A percentile compares a stretch with the other conserved stretches of the same genome.
Evolutionary conservation across 2,329 filamentous ascomycete species (phyloP).

Genomic region (Ophiostoma australiae): DNA sequence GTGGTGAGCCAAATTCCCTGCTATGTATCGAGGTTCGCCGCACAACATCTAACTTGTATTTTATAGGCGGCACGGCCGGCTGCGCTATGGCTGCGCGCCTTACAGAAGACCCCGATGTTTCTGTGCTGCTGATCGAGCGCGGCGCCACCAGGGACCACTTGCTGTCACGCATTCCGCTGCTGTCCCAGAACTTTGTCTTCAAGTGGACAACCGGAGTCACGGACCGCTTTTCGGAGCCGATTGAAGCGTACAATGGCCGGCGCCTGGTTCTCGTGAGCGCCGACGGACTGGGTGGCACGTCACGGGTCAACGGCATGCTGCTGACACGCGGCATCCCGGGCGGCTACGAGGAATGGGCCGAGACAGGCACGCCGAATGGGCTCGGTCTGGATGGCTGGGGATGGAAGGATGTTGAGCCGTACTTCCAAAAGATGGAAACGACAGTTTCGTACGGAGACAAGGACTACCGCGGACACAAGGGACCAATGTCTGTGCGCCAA

Average conservation of each 20-base stretch:
- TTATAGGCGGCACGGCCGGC: constrained; percentile 43
- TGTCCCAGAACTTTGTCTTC: constrained; percentile 31
- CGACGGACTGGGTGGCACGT: constrained; percentile 35
- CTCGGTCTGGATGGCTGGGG: constrained; percentile 35
- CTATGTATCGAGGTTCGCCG: neutral
- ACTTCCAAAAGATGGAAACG: constrained; percentile 34
- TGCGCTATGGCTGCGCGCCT: constrained; percentile 45
- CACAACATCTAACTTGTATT: neutral
- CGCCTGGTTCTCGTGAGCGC: constrained; percentile 29
- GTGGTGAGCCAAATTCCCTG: constrained; percentile 30
- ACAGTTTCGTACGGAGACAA: constrained; percentile 25
- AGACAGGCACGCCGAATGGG: constrained; percentile 8
- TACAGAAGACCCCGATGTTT: constrained; percentile 36
- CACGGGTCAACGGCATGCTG: constrained; percentile 35
- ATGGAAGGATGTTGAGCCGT: constrained; percentile 35
- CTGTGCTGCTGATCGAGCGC: constrained; percentile 39
- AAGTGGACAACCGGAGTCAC: constrained; percentile 29
- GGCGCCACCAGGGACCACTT: constrained; percentile 33
- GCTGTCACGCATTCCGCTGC: constrained; percentile 33
- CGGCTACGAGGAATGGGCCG: constrained; percentile 33
- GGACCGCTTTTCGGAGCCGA: constrained; percentile 32
- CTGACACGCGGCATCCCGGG: constrained; percentile 33
- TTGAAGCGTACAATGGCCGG: constrained; percentile 27
- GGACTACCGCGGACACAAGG: constrained; percentile 31
- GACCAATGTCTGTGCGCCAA: constrained; percentile 16